Base-by-base conservation (phyloP, 306 rosid genomes). In the Vigna unguiculata region DNA sequence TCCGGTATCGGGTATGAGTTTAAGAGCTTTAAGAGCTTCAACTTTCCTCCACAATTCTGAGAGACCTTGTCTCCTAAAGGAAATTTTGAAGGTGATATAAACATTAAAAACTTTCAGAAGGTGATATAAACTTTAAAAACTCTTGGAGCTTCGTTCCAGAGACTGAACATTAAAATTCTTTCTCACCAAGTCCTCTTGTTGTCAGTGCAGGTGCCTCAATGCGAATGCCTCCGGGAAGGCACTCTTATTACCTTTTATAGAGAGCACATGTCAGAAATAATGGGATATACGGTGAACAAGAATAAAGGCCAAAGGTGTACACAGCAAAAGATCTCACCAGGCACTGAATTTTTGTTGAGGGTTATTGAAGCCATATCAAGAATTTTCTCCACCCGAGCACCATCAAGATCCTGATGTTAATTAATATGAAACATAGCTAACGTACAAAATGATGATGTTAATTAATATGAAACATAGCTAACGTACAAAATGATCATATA, bases 141-240 rank as follows among this genome's bases (percentile, higher is more conserved):
- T 92, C 97, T 76, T 92, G 95, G 28, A 94, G 87, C 89, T 90
- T 94, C 41, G 98, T 24, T 72, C 95, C 97, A 0, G 91, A 46
- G 75, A 69, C 92, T 32, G 81, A 46, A 15, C 69, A 63, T 77
- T 90, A 89, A 68, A 94, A 94, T 28, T 90, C 93, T 78, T 81
- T 84, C 87, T 87, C 95, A 2, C 86, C 78, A 70, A 92, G 85
- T 84, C 98, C 97, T 76, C 98, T 88, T 13, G 97, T 94, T 43
- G 97, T 92, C 98, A 94, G 90, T 49, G 98, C 98, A 47, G 98
- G 98, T 7, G 97, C 83, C 17, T 97, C 98, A 2, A 92, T 94
- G 75, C 98, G 98, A 55, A 94, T 92, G 61, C 98, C 98, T 6
- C 97, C 98, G 0, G 97, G 98, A 71, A 77, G 53, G 97, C 97